phyloP scores from a whole-genome alignment of 495 filamentous ascomycete species.

The Podospora fimiseda region DNA sequence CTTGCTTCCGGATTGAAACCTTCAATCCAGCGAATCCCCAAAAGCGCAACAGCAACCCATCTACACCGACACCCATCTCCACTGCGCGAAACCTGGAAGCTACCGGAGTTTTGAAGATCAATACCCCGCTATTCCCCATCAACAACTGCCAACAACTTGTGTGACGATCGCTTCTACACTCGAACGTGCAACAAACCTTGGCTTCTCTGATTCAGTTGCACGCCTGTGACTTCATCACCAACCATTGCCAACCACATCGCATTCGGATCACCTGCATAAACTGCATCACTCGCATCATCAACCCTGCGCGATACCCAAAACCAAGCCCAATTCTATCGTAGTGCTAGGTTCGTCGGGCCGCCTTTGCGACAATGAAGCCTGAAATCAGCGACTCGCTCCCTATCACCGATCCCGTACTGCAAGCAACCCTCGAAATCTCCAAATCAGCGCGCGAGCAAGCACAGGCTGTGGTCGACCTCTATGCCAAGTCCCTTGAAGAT shows the following conservation, averaged over 20 bases:
- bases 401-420: constrained; percentile 63
- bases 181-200: too few relatives aligned
- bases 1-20: neutral
- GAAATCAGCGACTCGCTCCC: constrained; percentile 45
- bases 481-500: constrained; percentile 40
- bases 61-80: neutral
- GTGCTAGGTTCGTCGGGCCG: neutral
- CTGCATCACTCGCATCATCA: constrained; percentile 43
- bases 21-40: neutral
- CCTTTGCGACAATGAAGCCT: neutral
- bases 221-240: constrained; percentile 1
- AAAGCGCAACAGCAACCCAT: neutral
- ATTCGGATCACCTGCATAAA: too few relatives aligned
- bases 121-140: too few relatives aligned
- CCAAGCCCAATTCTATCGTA: neutral
- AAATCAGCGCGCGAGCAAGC: constrained; percentile 66
- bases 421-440: constrained; percentile 64
- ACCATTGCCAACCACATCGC: constrained; percentile 8
- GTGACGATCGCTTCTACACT: too few relatives aligned
- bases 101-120: too few relatives aligned
- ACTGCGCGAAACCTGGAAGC: too few relatives aligned
- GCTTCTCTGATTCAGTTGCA: neutral
- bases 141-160: too few relatives aligned
- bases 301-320: constrained; percentile 58
- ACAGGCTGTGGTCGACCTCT: constrained; percentile 54